Base-by-base conservation (phyloP, 2,329 filamentous ascomycete species). In the Neoscytalidium dimidiatum region DNA sequence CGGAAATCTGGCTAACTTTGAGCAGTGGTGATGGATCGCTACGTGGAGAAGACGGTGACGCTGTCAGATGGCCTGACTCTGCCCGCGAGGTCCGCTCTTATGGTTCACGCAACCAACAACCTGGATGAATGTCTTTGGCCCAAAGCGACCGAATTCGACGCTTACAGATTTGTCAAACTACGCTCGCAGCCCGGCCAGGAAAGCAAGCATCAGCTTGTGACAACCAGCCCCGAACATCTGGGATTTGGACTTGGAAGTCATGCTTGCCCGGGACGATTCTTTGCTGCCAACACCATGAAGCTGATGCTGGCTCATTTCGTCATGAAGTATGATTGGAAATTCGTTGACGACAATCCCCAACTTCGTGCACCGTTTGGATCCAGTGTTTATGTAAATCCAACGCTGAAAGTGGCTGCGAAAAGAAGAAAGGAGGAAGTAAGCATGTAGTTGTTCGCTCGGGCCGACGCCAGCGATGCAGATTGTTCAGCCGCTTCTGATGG, bases 231-330 rank as follows among this genome's bases (percentile, higher is more conserved):
- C 4, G 49, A 63, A 35, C 33, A 63, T 23, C 19, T 51, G n/a
- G 62, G 74, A 0, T 76, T 74, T 49, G 74, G 74, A 0, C 73
- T 75, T 44, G 74, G 74, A 0, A 53, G 65, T 1, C 73, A 76
- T 62, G 71, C 72, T 0, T 77, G 74, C 21, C 73, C 74, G 2
- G 74, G 74, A 0, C 66, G 74, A 1, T 75, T 75, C 66, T 76
- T 75, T 17, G 74, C 74, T 0, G 64, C 69, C 1, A 72, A 73
- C 43, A 72, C 75, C 64, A 75, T 77, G 44, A 77, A 77, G 66
- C 71, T 77, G 67, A 70, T 75, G 14, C 41, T 76, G 4, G 71
- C 71, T 4, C 56, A 60, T 1, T 46, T 46, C 7, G 56, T 60
- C 38, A 60, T 46, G 38, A 60, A 60, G 41, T 60, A 60, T 5